Conservation (phyloP, 768 basidiomycete genomes). For the Candolleomyces aberdarensis region DNA sequence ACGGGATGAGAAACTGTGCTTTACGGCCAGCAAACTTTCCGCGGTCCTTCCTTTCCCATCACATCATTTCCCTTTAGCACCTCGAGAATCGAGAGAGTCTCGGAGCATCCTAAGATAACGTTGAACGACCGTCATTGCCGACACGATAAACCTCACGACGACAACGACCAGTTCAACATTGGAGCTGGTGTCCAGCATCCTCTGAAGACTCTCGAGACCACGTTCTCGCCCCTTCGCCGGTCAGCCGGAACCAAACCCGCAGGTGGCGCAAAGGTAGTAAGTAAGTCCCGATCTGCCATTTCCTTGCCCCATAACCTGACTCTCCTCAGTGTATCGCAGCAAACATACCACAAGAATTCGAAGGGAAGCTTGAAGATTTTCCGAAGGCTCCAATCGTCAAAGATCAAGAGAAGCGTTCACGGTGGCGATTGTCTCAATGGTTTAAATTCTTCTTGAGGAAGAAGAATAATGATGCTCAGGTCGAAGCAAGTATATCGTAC, state of each 20-base stretch:
- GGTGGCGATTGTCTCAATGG: too few relatives aligned
- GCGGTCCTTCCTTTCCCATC: background rate
- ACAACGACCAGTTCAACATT: conserved; percentile 21
- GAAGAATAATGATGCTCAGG: too few relatives aligned
- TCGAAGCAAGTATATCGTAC: too few relatives aligned
- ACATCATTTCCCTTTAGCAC: background rate
- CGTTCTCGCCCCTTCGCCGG: background rate
- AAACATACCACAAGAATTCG: too few relatives aligned
- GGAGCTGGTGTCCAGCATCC: conserved; percentile 56
- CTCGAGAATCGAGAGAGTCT: background rate
- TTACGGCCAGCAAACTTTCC: background rate
- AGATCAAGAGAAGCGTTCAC: too few relatives aligned
- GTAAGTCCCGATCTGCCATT: too few relatives aligned
- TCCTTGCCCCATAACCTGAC: too few relatives aligned
- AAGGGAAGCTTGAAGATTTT: too few relatives aligned
- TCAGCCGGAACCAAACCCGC: background rate
- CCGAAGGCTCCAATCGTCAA: too few relatives aligned
- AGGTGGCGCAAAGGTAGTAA: too few relatives aligned
- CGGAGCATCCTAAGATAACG: background rate
- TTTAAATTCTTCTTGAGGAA: too few relatives aligned
- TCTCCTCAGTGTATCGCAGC: too few relatives aligned
- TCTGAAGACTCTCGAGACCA: conserved; percentile 52
- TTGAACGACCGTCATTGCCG: background rate
- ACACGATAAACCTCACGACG: background rate
- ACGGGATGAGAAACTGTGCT: background rate